These are phyloP conservation scores for Fibroporia radiculosa DNA, from an alignment of 768 basidiomycete species.

Conservation along the genomic window DNA sequence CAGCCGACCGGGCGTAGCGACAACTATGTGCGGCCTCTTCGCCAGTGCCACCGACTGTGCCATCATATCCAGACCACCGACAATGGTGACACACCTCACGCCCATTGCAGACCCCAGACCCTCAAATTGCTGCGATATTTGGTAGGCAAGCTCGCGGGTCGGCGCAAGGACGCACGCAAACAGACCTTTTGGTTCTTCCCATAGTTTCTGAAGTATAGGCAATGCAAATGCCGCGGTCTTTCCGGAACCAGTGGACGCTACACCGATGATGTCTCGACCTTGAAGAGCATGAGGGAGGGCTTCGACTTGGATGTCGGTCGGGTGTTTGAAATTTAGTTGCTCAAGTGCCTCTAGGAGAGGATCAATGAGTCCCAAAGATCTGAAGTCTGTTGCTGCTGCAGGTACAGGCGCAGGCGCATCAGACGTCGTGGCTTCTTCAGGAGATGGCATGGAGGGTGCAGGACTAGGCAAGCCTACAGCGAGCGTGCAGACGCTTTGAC, in stretches of 20 bases:
- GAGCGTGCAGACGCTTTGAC: too few relatives aligned
- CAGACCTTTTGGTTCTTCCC: conserved; percentile 90
- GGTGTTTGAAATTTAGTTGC: conserved; percentile 72
- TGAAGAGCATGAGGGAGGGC: conserved; percentile 81
- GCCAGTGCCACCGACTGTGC: conserved; percentile 87
- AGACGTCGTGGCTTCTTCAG: conserved; percentile 53
- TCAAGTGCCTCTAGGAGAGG: conserved; percentile 83
- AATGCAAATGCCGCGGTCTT: conserved; percentile 97
- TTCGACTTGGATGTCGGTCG: conserved; percentile 87
- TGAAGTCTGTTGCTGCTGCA: conserved; percentile 69
- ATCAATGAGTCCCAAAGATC: conserved; percentile 79
- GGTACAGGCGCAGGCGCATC: conserved; percentile 23
- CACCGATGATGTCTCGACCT: conserved; percentile 94
- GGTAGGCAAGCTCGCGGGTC: conserved; percentile 96
- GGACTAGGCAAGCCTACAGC: too few relatives aligned
- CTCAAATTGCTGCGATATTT: conserved; percentile 97
- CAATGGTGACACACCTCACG: conserved; percentile 81
- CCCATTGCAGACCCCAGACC: conserved; percentile 89
- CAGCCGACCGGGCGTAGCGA: conserved; percentile 91
- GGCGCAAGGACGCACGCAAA: conserved; percentile 94
- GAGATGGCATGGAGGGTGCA: conserved; percentile 66
- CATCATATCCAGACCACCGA: conserved; percentile 94
- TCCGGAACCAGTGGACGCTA: conserved; percentile 96
- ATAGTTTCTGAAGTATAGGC: conserved; percentile 92
- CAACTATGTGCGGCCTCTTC: conserved; percentile 89